A percentile compares a stretch with the other conserved stretches of the same genome.
phyloP scores from a whole-genome alignment of 169 alveolate species.

The Fabrea salina region DNA sequence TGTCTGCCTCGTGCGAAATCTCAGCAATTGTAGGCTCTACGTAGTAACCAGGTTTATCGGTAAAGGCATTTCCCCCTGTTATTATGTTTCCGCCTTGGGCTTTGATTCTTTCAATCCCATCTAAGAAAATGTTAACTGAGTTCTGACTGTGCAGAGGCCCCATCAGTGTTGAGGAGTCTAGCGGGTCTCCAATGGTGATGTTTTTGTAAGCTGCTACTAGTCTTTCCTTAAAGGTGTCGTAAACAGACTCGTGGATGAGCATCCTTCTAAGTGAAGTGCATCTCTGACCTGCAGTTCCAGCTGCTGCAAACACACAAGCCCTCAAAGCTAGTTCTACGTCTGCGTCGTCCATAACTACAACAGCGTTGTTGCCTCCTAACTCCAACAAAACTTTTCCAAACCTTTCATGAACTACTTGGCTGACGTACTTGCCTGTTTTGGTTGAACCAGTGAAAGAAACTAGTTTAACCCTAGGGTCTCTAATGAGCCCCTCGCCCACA shows the following conservation, averaged over 20 bases:
- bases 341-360: constrained; percentile 54
- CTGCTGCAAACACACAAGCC: constrained; percentile 65
- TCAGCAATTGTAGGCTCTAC: constrained; percentile 78
- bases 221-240: constrained; percentile 39
- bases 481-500: constrained; percentile 68
- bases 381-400: constrained; percentile 58
- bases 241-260: constrained; percentile 38
- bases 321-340: constrained; percentile 55
- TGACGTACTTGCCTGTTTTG: constrained; percentile 40
- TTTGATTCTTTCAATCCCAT: constrained; percentile 56
- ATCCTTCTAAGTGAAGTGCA: constrained; percentile 61
- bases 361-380: constrained; percentile 63
- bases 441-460: constrained; percentile 62
- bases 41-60: constrained; percentile 67
- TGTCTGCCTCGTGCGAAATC: constrained; percentile 51
- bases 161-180: constrained; percentile 51
- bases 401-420: constrained; percentile 45
- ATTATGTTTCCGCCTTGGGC: constrained; percentile 75
- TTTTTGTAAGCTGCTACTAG: constrained; percentile 52
- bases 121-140: constrained; percentile 52
- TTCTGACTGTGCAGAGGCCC: constrained; percentile 78
- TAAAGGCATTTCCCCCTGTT: constrained; percentile 59
- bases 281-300: constrained; percentile 69
- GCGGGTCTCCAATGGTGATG: constrained; percentile 63
- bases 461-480: constrained; percentile 58